Evolutionary conservation across 2,329 filamentous ascomycete species (phyloP), one percentile per base, ranked within the genome.

Genomic region (Ascochyta viciae-villosae): DNA sequence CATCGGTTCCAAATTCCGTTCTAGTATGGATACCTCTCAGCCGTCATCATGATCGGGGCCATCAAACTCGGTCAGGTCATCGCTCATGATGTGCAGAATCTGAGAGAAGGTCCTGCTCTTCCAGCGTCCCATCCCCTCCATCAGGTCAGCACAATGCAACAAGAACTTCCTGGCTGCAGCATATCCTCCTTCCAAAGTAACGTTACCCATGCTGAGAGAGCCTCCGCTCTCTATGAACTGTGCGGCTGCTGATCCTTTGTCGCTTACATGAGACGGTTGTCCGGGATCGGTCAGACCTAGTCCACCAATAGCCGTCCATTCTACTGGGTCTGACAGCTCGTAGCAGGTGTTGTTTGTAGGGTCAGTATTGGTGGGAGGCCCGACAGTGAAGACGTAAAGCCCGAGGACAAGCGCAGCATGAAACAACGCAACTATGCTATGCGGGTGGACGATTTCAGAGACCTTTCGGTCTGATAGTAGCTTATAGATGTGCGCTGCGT

Each of bases 11-110:
- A 12, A 23, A 24, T 13, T 12, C 10, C 29, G 29, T 12, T 31
- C 12, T 13, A 19, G 19, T 19, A 19, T 19, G 19, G 19, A 19
- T 19, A 19, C 3, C 19, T 26, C 24, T 51, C 33, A 56, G 8
- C 47, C 53, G 15, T 56, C 53, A 9, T 56, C 53, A 4, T 51
- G 53, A 29, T 56, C 53, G 15, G 33, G 53, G 22, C 53, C 47
- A 19, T 42, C 51, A 22, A 56, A 51, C 26, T 80, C 77, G 23
- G 77, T 76, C 38, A 80, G 60, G 54, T 78, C 76, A 71, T 84
- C 82, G 62, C 81, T 83, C 82, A 84, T 83, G 26, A 83, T 83
- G 60, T 82, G 80, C 44, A 84, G 65, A 46, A 84, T 81, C 60
- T 82, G 78, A 3, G 77, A 80, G 60, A 82, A 81, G 2, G 81